phyloP scores from a whole-genome alignment of 768 basidiomycete genomes.

The Lactifluus piperatus region DNA sequence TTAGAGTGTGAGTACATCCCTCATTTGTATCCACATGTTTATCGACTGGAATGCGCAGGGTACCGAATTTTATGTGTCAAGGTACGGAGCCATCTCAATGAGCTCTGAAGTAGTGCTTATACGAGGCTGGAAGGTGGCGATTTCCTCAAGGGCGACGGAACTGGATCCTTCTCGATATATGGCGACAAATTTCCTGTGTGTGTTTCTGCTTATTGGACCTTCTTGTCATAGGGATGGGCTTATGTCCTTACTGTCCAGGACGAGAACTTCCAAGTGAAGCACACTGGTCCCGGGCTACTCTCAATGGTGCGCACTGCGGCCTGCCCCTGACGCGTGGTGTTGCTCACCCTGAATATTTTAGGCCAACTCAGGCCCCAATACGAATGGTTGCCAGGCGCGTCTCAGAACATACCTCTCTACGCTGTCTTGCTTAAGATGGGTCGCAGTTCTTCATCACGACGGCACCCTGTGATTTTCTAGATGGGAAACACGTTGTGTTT shows the following conservation, averaged over 20 bases:
- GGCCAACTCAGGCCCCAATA: constrained; percentile 94
- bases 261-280: constrained; percentile 91
- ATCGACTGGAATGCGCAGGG: constrained; percentile 34
- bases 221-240: neutral
- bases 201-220: constrained; percentile 21
- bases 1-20: constrained; percentile 54
- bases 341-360: constrained; percentile 25
- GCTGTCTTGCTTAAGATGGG: neutral
- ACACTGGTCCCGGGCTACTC: constrained; percentile 74
- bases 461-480: constrained; percentile 89
- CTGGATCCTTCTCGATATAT: constrained; percentile 94
- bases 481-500: constrained; percentile 92
- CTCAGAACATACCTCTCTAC: neutral
- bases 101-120: neutral
- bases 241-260: constrained; percentile 41
- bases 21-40: constrained; percentile 4
- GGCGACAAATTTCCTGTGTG: constrained; percentile 89
- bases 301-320: constrained; percentile 63
- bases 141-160: constrained; percentile 91
- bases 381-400: constrained; percentile 82
- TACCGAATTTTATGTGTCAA: constrained; percentile 96
- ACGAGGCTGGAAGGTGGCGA: constrained; percentile 60
- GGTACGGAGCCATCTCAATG: constrained; percentile 34
- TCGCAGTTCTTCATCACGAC: constrained; percentile 93
- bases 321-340: neutral